phyloP scores from a whole-genome alignment of 106 monocot genomes.

The Acorus gramineus region DNA sequence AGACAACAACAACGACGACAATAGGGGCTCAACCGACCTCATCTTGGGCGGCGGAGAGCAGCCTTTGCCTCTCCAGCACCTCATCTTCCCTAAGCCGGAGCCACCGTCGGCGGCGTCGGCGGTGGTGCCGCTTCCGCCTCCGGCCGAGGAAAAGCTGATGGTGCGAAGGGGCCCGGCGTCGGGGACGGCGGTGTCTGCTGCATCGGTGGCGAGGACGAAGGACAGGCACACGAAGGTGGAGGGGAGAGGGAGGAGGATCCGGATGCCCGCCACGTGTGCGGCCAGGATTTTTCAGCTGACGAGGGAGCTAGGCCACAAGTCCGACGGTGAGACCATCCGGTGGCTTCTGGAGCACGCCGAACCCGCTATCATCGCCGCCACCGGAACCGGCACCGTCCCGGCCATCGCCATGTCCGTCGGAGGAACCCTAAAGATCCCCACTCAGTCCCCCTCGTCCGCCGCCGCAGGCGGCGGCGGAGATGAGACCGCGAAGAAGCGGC shows the following conservation, averaged over 20 bases:
- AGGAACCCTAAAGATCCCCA: slow-evolving; percentile 28
- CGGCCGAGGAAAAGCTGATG: not conserved
- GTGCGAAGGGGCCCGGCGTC: too few species aligned
- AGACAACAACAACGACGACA: too few species aligned
- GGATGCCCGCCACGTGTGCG: not conserved
- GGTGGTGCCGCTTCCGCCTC: too few species aligned
- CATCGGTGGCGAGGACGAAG: not conserved
- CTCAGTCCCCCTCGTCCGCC: slow-evolving; percentile 11
- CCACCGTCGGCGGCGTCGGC: too few species aligned
- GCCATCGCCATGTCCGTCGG: slow-evolving; percentile 36
- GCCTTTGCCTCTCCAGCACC: too few species aligned
- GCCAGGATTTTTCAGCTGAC: not conserved
- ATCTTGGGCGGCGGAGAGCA: too few species aligned
- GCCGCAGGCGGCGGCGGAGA: not conserved
- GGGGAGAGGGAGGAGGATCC: not conserved
- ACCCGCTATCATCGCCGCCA: slow-evolving; percentile 42
- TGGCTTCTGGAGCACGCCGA: slow-evolving; percentile 47
- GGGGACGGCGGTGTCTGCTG: too few species aligned
- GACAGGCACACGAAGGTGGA: not conserved
- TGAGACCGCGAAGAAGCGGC: slow-evolving; percentile 8
- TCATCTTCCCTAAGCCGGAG: too few species aligned
- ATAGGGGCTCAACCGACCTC: too few species aligned
- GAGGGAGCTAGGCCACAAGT: slow-evolving; percentile 20
- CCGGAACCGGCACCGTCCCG: slow-evolving; percentile 41
- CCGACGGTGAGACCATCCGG: slow-evolving; percentile 10